A percentile compares a stretch with the other conserved stretches of the same genome.
These are phyloP conservation scores for Exsudoporus frostii DNA, from an alignment of 768 basidiomycete species.

Conservation along the genomic window DNA sequence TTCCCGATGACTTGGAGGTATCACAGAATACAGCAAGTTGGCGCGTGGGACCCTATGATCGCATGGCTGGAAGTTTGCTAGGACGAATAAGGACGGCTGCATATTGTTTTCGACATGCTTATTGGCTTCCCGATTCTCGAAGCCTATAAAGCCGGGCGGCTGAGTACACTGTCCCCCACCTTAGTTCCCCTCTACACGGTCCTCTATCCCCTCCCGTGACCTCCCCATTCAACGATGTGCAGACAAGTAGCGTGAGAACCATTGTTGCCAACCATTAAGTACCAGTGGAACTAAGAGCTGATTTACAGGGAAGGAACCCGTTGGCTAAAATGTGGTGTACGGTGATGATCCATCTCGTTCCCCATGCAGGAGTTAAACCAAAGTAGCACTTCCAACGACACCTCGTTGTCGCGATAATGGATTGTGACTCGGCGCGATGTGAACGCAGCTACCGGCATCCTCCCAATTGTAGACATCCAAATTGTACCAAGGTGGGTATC, in stretches of 20 bases:
- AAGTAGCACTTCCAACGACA: constrained; percentile 77
- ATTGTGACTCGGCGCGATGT: constrained; percentile 65
- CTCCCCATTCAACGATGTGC: constrained; percentile 49
- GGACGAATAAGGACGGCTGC: constrained; percentile 26
- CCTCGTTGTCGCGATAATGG: constrained; percentile 67
- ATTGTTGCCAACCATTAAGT: not conserved
- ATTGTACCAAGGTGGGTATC: constrained; percentile 55
- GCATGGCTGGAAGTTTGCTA: constrained; percentile 20
- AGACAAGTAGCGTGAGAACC: constrained; percentile 68
- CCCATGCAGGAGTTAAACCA: constrained; percentile 6
- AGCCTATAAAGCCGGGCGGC: constrained; percentile 29
- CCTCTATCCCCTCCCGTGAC: not conserved
- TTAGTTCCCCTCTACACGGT: constrained; percentile 6
- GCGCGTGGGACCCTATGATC: constrained; percentile 28
- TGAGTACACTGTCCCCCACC: constrained; percentile 10
- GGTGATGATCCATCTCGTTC: constrained; percentile 21
- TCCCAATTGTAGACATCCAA: constrained; percentile 48
- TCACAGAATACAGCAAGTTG: constrained; percentile 26
- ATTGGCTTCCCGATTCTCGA: constrained; percentile 22
- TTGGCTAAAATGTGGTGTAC: constrained; percentile 69
- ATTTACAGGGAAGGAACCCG: constrained; percentile 66
- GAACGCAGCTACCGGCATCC: constrained; percentile 62
- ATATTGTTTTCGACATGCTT: constrained; percentile 27
- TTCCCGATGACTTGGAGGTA: constrained; percentile 16
- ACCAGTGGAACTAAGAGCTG: not conserved